A percentile compares a stretch with the other conserved stretches of the same genome.
phyloP scores from a whole-genome alignment of 202 grass and related monocot genomes.

The Sporobolus alterniflorus region DNA sequence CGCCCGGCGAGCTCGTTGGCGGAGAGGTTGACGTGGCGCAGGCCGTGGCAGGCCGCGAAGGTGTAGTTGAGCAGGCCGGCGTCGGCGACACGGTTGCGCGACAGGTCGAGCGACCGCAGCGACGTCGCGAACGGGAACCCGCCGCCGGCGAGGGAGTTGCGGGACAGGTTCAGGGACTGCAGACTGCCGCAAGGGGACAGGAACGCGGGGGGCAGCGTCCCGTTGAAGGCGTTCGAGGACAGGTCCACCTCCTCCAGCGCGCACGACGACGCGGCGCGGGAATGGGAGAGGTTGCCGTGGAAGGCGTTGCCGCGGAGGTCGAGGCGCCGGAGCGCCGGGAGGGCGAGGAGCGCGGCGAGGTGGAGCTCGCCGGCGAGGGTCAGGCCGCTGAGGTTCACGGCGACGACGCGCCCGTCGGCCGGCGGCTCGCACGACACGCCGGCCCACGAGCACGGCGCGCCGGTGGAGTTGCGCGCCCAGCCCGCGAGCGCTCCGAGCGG shows the following conservation, averaged over 20 bases:
- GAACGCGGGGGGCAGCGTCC: constrained; percentile 61
- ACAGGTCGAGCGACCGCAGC: constrained; percentile 70
- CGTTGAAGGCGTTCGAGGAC: constrained; percentile 83
- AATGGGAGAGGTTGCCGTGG: constrained; percentile 83
- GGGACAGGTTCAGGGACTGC: constrained; percentile 70
- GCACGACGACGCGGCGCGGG: constrained; percentile 37
- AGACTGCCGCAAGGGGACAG: constrained; percentile 58
- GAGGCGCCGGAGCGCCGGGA: constrained; percentile 54
- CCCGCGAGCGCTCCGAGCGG: constrained; percentile 42
- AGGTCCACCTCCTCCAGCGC: constrained; percentile 65
- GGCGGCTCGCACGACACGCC: constrained; percentile 55
- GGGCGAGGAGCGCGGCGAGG: constrained; percentile 56
- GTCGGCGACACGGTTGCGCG: constrained; percentile 68
- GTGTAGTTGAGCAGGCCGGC: constrained; percentile 73
- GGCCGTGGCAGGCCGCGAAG: constrained; percentile 59
- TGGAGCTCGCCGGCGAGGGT: constrained; percentile 66
- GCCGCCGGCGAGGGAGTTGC: constrained; percentile 64
- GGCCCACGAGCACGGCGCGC: constrained; percentile 63
- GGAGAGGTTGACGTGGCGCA: constrained; percentile 89
- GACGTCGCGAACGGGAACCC: constrained; percentile 64
- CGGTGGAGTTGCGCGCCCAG: constrained; percentile 34
- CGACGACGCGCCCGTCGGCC: constrained; percentile 41
- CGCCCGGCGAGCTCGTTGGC: constrained; percentile 61
- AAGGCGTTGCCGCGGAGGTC: constrained; percentile 83
- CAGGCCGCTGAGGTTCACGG: constrained; percentile 79